These are phyloP conservation scores for Podospora australis DNA, from an alignment of 495 filamentous ascomycete genomes.

Conservation along the genomic window DNA sequence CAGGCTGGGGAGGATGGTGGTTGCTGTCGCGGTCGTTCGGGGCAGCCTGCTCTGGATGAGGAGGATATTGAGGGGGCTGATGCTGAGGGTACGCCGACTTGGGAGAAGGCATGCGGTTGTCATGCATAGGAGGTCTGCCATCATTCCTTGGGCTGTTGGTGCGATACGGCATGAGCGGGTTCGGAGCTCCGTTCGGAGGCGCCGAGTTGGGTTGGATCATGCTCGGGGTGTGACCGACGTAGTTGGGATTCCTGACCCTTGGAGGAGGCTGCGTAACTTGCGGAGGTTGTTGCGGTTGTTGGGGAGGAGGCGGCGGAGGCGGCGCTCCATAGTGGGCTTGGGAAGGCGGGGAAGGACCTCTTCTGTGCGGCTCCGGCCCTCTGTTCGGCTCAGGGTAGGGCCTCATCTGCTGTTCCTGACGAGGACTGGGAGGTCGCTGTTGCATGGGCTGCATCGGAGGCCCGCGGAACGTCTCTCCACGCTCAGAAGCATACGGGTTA, in stretches of 20 bases:
- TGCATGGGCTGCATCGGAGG: constrained; percentile 46
- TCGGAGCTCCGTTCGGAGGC: constrained; percentile 44
- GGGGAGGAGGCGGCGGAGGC: constrained; percentile 51
- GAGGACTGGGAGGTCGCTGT: constrained; percentile 61
- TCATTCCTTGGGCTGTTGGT: constrained; percentile 73
- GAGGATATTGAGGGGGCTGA: constrained; percentile 62
- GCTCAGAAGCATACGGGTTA: constrained; percentile 68
- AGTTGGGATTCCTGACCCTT: constrained; percentile 66
- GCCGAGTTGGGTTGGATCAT: constrained; percentile 28
- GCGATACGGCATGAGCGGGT: constrained; percentile 72
- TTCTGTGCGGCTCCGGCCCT: constrained; percentile 25
- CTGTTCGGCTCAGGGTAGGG: constrained; percentile 69
- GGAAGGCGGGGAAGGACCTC: constrained; percentile 42
- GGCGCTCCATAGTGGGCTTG: constrained; percentile 57
- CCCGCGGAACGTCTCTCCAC: constrained; percentile 56
- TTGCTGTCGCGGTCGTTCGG: constrained; percentile 69
- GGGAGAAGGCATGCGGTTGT: constrained; percentile 78
- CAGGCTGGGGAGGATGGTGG: constrained; percentile 63
- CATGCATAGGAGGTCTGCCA: constrained; percentile 66
- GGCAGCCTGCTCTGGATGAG: constrained; percentile 53
- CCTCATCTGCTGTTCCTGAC: constrained; percentile 64
- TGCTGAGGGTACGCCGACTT: constrained; percentile 75
- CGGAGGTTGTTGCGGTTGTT: constrained; percentile 40
- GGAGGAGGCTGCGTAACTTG: constrained; percentile 26
- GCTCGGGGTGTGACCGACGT: constrained; percentile 55